phyloP scores from a whole-genome alignment of 78 protist genomes.

The Acrasis kona region DNA sequence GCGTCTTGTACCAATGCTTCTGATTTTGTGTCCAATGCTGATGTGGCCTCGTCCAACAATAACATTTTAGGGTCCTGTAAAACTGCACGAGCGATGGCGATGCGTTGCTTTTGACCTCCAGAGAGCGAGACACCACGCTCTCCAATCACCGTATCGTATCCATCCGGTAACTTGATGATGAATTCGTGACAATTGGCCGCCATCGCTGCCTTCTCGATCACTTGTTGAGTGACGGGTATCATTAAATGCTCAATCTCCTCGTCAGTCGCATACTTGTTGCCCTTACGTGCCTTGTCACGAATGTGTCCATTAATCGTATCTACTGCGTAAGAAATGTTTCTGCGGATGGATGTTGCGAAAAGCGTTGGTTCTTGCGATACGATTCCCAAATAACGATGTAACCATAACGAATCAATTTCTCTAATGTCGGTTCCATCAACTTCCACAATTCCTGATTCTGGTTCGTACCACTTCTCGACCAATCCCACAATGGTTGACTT shows the following conservation, averaged over 20 bases:
- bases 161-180: slow-evolving; percentile 15
- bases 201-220: slow-evolving; percentile 57
- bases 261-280: too few species aligned
- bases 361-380: not conserved
- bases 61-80: slow-evolving; percentile 67
- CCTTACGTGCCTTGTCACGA: too few species aligned
- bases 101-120: too few species aligned
- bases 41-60: slow-evolving; percentile 93
- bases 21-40: slow-evolving; percentile 79
- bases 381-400: not conserved
- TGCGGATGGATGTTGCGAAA: not conserved
- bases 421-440: not conserved
- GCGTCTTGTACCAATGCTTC: slow-evolving; percentile 77
- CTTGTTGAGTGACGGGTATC: slow-evolving; percentile 15
- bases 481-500: slow-evolving; percentile 30
- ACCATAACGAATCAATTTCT: not conserved
- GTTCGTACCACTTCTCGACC: not conserved
- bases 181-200: slow-evolving; percentile 85
- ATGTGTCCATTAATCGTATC: too few species aligned
- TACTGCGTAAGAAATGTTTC: not conserved
- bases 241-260: too few species aligned
- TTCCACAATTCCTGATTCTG: not conserved
- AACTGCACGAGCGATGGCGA: slow-evolving; percentile 83
- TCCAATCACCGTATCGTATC: slow-evolving; percentile 43
- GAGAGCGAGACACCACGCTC: too few species aligned